Evolutionary conservation across 2,329 filamentous ascomycete species (phyloP).

Genomic region (Ramularia endophylla): DNA sequence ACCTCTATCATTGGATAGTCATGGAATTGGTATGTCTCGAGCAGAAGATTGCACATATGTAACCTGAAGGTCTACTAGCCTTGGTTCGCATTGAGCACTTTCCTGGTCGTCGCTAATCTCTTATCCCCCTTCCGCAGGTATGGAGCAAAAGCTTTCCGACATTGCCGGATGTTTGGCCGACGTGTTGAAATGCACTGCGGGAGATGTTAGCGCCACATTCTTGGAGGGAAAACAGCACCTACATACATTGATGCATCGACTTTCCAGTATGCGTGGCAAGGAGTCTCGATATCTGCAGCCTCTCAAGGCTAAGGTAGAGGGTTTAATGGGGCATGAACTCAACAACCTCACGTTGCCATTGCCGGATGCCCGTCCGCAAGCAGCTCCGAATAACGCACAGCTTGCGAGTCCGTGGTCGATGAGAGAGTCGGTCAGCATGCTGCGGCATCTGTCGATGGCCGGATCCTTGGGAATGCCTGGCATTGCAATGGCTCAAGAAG

Average conservation of each 20-base stretch:
- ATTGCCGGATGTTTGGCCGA: conserved; percentile 33
- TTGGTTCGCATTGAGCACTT: too few species aligned
- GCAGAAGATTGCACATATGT: too few species aligned
- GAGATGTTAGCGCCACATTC: conserved; percentile 29
- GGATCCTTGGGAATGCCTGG: conserved; percentile 26
- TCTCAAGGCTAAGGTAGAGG: conserved; percentile 29
- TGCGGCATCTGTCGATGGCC: conserved; percentile 25
- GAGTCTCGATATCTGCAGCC: conserved; percentile 32
- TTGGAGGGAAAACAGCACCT: conserved; percentile 31
- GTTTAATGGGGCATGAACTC: conserved; percentile 25
- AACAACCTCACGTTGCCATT: conserved; percentile 17
- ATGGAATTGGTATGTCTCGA: conserved; percentile 34
- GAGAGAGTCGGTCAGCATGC: conserved; percentile 26
- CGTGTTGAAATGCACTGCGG: conserved; percentile 31
- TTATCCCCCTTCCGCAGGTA: too few species aligned
- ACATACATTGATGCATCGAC: conserved; percentile 25
- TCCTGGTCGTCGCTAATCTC: too few species aligned
- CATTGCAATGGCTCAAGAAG: conserved; percentile 13
- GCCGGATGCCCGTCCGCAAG: conserved; percentile 6
- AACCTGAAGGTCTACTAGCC: too few species aligned
- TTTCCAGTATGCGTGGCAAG: conserved; percentile 32
- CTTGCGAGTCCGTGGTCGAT: conserved; percentile 14
- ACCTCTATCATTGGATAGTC: conserved; percentile 27
- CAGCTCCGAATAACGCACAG: conserved; percentile 1
- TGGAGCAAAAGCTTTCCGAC: conserved; percentile 33